Base-by-base conservation (phyloP, 1,284 basidiomycete species). In the Macrocystidia cucumis region DNA sequence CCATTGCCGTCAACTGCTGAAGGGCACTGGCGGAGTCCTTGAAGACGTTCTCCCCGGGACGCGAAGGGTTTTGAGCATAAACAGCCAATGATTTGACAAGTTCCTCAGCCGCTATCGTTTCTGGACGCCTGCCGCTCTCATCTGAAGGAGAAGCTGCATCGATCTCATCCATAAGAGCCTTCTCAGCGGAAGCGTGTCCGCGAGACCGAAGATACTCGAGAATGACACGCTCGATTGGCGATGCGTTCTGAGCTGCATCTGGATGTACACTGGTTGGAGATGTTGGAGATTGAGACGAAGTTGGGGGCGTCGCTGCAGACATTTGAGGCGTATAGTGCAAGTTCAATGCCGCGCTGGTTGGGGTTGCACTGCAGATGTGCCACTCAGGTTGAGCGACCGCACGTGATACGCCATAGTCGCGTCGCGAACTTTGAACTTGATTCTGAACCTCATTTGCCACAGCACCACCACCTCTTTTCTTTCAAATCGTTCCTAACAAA, bases 141-240 rank as follows among this genome's bases (percentile, higher is more conserved):
- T 78, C 74, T 12, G 73, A 72, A 9, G 73, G 61, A 11, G 70
- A 57, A 11, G 62, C 59, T 22, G 63, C 64, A 23, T 80, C 78
- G 18, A 92, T 62, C 22, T 83, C 75, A 30, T 82, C 78, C 18
- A 77, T 67, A 47, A 92, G 67, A 21, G 77, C 77, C 41, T 81
- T 74, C 54, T 90, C 85, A 8, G 88, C 87, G 28, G 72, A 67
- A 48, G 73, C 68, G 58, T 91, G 83, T 3, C 93, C 92, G 34
- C 91, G 74, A 17, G 79, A 65, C 36, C 81, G 80, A 32, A 96
- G 70, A 57, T 95, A 97, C 38, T 92, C 87, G 42, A 91, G 64
- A 27, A 96, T 76, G 9, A 83, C 63, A 39, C 74, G 74, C 39
- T 84, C 83, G 9, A 63, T 56, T 22, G 63, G 55, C 13, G 57